Evolutionary conservation across 2,329 filamentous ascomycete genomes (phyloP).

Genomic region (Ambrosiella xylebori): DNA sequence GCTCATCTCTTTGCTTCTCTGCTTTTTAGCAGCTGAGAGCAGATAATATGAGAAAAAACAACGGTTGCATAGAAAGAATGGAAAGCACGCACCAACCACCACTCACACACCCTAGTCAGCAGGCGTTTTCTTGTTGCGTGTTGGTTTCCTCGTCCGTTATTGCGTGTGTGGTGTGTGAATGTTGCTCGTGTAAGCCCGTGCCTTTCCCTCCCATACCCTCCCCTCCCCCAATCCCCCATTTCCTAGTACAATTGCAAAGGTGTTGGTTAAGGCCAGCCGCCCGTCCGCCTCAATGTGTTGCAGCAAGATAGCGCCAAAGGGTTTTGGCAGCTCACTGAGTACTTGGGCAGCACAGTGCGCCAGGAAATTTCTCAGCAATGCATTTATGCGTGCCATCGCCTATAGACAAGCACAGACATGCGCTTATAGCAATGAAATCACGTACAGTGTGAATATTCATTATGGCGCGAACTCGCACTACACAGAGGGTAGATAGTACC

Average conservation of each 20-base stretch:
- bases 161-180: background rate
- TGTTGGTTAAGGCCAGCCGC: background rate
- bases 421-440: background rate
- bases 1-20: no score
- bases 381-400: background rate
- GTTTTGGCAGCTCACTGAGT: background rate
- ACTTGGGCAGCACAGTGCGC: conserved; percentile 1
- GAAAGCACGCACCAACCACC: background rate
- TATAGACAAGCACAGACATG: background rate
- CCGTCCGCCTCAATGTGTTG: background rate
- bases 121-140: background rate
- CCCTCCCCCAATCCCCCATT: background rate
- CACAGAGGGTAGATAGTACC: background rate
- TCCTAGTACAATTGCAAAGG: background rate
- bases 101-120: background rate
- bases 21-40: no score
- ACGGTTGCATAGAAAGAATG: background rate
- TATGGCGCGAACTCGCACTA: background rate
- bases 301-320: background rate
- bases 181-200: background rate
- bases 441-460: conserved; percentile 6
- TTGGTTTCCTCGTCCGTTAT: background rate
- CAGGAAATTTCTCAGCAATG: background rate
- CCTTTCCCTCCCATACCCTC: background rate
- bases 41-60: background rate